Conservation (phyloP, 208 protist species). For the Leishmania martiniquensis region DNA sequence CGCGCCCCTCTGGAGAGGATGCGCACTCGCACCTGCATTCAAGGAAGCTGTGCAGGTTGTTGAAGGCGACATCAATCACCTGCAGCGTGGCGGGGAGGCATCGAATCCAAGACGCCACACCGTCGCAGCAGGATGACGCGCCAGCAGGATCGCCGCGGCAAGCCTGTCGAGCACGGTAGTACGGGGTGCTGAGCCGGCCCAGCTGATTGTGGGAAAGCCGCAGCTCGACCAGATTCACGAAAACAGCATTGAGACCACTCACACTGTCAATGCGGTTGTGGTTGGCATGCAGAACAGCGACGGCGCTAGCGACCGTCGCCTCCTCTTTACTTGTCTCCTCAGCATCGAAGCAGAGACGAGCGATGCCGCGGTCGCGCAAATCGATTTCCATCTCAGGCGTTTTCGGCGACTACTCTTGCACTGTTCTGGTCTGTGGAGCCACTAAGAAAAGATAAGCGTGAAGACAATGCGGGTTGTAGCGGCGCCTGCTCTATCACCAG, state of each 20-base stretch:
- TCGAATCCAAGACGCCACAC: slow-evolving; percentile 60
- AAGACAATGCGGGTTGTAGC: not conserved
- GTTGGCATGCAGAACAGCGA: slow-evolving; percentile 43
- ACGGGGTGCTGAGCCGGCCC: slow-evolving; percentile 37
- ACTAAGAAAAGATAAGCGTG: slow-evolving; percentile 1
- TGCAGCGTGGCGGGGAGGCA: slow-evolving; percentile 65
- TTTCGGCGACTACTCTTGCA: not conserved
- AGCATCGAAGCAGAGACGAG: slow-evolving; percentile 67
- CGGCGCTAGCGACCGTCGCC: slow-evolving; percentile 44
- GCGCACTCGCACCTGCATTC: slow-evolving; percentile 44
- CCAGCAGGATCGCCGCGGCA: not conserved
- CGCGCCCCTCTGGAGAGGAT: not conserved
- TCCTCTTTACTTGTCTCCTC: slow-evolving; percentile 50
- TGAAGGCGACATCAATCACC: slow-evolving; percentile 73
- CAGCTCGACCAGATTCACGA: slow-evolving; percentile 60
- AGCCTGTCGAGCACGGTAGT: slow-evolving; percentile 16
- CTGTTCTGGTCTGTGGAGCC: not conserved
- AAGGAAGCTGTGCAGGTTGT: slow-evolving; percentile 63
- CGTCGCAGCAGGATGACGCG: slow-evolving; percentile 29
- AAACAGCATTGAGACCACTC: slow-evolving; percentile 54
- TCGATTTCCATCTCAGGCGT: slow-evolving; percentile 74
- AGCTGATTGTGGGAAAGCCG: slow-evolving; percentile 74
- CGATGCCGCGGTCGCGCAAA: slow-evolving; percentile 60
- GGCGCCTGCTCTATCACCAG: not conserved
- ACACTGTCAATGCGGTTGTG: slow-evolving; percentile 67